Evolutionary conservation across 352 stramenopile species (phyloP), one percentile per base, ranked within the genome.

Genomic region (Pythium angustatum): DNA sequence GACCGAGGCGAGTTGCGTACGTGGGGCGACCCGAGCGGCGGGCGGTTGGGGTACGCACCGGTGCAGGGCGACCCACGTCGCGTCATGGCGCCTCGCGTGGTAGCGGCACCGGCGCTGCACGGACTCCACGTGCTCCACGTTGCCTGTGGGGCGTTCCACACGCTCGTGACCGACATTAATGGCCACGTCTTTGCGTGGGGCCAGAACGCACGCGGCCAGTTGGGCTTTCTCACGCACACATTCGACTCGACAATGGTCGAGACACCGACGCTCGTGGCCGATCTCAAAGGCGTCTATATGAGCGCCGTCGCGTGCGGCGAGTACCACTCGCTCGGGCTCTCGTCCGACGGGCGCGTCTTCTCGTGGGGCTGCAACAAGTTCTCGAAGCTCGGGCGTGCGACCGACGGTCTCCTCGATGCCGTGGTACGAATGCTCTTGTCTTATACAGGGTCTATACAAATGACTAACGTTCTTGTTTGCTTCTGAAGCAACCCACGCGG

Each of bases 291-390:
- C 4, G 62, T 73, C 43, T 91, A 86, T 55, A 75, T 91, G 65
- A 80, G 71, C 34, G 57, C 68, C 28, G 79, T 93, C 7, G 79
- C 83, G 9, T 91, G 82, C 49, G 82, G 85, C 8, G 85, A 90
- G 47, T 87, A 87, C 50, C 85, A 93, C 65, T 91, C 85, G 22
- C 68, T 93, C 22, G 79, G 61, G 7, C 48, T 93, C 7, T 85
- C 81, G 34, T 87, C 85, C 2, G 68, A 79, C 26, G 82, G 85
- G 9, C 57, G 69, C 10, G 74, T 91, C 3, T 93, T 81, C 38
- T 88, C 82, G 3, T 93, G 82, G 85, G 85, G 85, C 11, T 85
- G 83, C 70, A 88, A 87, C 62, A 80, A 79, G 49, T 91, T 80
- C 30, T 71, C 66, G 2, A 77, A 93, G 51, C 78, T 93, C 9